Evolutionary conservation across 768 basidiomycete species (phyloP), one percentile per base, ranked within the genome.

Genomic region (Stropharia rugosoannulata): DNA sequence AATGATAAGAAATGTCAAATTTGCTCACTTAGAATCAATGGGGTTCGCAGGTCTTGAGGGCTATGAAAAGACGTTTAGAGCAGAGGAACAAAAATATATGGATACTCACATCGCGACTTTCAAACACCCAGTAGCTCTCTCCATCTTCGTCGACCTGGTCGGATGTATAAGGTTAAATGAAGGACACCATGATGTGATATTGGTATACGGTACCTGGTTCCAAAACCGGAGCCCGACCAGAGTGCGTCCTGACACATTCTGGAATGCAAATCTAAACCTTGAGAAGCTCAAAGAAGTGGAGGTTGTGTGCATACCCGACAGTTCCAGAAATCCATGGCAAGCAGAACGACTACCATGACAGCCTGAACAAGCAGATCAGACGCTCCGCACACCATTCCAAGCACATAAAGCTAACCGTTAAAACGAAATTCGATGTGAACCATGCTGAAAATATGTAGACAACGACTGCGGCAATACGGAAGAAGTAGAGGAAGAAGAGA

Each of bases 261-360:
- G 44, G 8, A 39, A 19, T 13, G 5, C 35, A 12, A 22, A 27
- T 16, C 43, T 44, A 29, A 50, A 47, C 11, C 18, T 8, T 8
- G 3, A 13, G 16, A 35, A 6, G 1, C 47, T 1, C 13, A 11
- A 6, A 36, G 12, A 15, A n/a, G 4, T 25, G 35, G 38, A 11
- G 37, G 13, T 10, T 39, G 7, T n/a, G 45, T 27, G 57, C 83
- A 57, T 65, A 94, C 93, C 68, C 95, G 78, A 62, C 93, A 94
- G 64, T 96, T 98, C 97, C 96, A 99, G 70, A 99, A 99, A 73
- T 99, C 97, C 84, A 96, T 89, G 0, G 95, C 90, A 22, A 99
- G 83, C 13, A 99, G 77, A 1, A 98, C 87, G 18, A 98, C 97
- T 0, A 98, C 96, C 8, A 84, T 71, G 3, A 99, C 95, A 22